phyloP scores from a whole-genome alignment of 768 basidiomycete species.

The Infundibulicybe gibba region DNA sequence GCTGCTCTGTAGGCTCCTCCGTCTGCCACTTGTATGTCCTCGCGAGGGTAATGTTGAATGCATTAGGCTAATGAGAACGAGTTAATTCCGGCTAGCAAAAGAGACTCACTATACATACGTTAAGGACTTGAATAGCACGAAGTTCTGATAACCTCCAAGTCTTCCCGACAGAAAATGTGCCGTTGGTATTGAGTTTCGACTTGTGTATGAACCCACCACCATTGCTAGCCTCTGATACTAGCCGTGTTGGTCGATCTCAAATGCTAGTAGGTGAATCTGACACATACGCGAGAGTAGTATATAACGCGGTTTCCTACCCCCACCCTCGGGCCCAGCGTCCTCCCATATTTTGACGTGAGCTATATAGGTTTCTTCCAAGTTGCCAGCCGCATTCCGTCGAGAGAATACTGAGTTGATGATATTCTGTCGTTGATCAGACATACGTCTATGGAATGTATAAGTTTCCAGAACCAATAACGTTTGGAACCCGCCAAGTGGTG shows the following conservation, averaged over 20 bases:
- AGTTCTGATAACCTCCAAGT: constrained; percentile 89
- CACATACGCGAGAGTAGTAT: constrained; percentile 86
- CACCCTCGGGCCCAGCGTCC: constrained; percentile 65
- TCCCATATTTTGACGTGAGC: constrained; percentile 94
- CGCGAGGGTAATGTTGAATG: constrained; percentile 83
- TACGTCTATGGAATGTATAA: constrained; percentile 4
- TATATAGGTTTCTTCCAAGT: constrained; percentile 76
- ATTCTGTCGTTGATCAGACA: constrained; percentile 54
- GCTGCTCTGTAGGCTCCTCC: constrained; percentile 70
- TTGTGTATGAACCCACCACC: constrained; percentile 85
- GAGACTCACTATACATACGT: constrained; percentile 44
- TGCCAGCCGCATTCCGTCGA: constrained; percentile 59
- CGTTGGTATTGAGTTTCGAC: constrained; percentile 93
- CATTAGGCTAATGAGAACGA: constrained; percentile 41
- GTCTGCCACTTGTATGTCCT: constrained; percentile 90
- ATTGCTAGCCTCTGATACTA: constrained; percentile 49
- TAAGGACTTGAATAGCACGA: constrained; percentile 69
- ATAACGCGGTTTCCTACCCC: constrained; percentile 81
- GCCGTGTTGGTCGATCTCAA: constrained; percentile 6
- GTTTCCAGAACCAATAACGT: no score
- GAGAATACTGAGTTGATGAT: constrained; percentile 87
- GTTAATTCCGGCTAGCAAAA: constrained; percentile 3
- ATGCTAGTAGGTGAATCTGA: constrained; percentile 2
- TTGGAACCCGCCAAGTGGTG: no score
- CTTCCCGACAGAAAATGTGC: constrained; percentile 95